Base-by-base conservation (phyloP, 768 basidiomycete species). In the Tylopilus rubrobrunneus region DNA sequence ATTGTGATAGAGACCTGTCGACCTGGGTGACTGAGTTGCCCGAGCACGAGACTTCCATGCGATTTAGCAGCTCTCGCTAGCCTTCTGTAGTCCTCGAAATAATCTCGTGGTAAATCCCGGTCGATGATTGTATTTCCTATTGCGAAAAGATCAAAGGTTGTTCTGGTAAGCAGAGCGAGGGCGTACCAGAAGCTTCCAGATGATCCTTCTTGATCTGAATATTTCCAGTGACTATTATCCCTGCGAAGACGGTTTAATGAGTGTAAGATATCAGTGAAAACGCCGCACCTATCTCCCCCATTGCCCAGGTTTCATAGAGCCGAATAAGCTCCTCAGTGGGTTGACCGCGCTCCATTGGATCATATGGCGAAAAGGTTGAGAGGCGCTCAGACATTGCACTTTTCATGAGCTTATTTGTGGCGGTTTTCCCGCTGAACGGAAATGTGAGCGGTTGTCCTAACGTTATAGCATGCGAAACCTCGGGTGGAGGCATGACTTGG, bases 381-480 rank as follows among this genome's bases (percentile, higher is more conserved):
- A 70, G 63, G 12, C 71, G 67, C 44, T 70, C 69, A 6, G 69
- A 72, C 69, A 70, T 72, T 1, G 69, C 69, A 49, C 69, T 69
- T 55, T 70, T 70, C 65, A 70, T 58, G 47, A 70, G 28, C 48
- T 53, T 71, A 51, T 72, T 72, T 57, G 57, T 71, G 1, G 67
- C 59, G 1, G 33, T 59, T 53, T 62, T 68, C 12, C 62, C 60
- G 45, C 68, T 72, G 51, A 70, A 70, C 3, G 68, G 59, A 44
- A 70, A 68, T 1, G 54, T 62, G 12, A 70, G 43, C 1, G 62
- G 53, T 40, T 71, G 66, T 3, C 52, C 58, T 50, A 70, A 56
- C 10, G 56, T 61, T 17, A 59, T 45, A 31, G 64, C 55, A 49
- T 60, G 43, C n/a, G 62, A 23, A 34, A 55, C 48, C 45, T 58